Base-by-base conservation (phyloP, 768 basidiomycete genomes). In the Podaxis rugospora region DNA sequence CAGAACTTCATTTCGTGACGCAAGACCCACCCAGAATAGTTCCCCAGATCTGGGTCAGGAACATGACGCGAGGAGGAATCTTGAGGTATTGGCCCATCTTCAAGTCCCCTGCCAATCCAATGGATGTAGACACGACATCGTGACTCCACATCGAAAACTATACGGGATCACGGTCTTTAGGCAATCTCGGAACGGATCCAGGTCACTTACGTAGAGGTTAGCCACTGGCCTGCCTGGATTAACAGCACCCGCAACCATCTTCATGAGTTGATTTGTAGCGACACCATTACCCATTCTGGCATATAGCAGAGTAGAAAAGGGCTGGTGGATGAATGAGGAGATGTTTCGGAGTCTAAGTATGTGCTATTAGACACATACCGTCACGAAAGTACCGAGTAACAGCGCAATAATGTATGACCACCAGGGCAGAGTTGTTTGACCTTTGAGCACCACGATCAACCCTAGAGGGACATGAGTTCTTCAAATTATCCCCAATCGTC, bases 81-180 rank as follows among this genome's bases (percentile, higher is more conserved):
- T 88, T 88, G 1, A 82, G 71, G 68, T 86, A 85, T 70, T 90
- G 87, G 23, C 86, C 89, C 65, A 90, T 80, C 73, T 92, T 93
- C 63, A 91, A 73, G 68, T 88, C 85, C 37, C 75, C 74, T 1
- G 84, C 82, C 10, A 86, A 74, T 35, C 65, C 66, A 53, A 86
- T 79, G 0, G 83, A 85, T 35, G 79, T 85, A 14, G 76, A 71
- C 39, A 88, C 74, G 51, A 84, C 80, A 64, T 84, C 83, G 63
- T 86, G 84, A 66, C 83, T 85, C 85, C 85, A 86, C 83, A 85
- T 86, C 0, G 83, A 80, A 71, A 87, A 87, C 84, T 86, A 47
- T 16, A 10, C 25, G 27, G 52, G 14, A 4, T 6, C 18, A 28
- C 14, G 23, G 25, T 49, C 11, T 23, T 23, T 10, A 14, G 6